A percentile compares a stretch with the other conserved stretches of the same genome.
These are phyloP conservation scores for Botrytis medusae DNA, from an alignment of 2,329 filamentous ascomycete species.

Conservation along the genomic window DNA sequence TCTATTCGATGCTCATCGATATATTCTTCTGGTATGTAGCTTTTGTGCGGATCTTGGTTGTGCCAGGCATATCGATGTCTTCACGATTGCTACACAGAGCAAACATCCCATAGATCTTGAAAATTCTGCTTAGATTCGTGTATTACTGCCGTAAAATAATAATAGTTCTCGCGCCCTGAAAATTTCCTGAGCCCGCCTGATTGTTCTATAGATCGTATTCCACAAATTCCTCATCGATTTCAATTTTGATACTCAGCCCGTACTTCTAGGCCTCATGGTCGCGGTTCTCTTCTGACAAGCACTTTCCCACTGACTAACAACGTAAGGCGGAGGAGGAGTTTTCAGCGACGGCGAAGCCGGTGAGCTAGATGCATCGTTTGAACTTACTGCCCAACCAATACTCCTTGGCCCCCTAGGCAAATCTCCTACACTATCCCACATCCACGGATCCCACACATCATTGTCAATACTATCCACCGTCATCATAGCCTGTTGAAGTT, in stretches of 20 bases:
- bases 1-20: neutral
- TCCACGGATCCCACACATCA: slow-evolving; percentile 36
- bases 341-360: slow-evolving; percentile 9
- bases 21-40: neutral
- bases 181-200: neutral
- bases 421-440: slow-evolving; percentile 33
- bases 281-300: slow-evolving; percentile 15
- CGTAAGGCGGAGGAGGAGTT: slow-evolving; percentile 32
- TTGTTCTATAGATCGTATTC: neutral
- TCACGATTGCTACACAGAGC: neutral
- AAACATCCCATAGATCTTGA: neutral
- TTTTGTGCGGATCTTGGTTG: neutral
- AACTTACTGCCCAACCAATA: slow-evolving; percentile 38
- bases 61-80: no score
- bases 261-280: slow-evolving; percentile 28
- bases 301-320: slow-evolving; percentile 37
- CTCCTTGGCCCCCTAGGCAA: slow-evolving; percentile 34
- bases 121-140: neutral
- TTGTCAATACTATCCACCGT: slow-evolving; percentile 37
- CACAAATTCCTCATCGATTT: neutral
- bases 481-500: slow-evolving; percentile 40
- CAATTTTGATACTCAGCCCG: slow-evolving; percentile 20
- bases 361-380: slow-evolving; percentile 25
- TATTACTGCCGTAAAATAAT: neutral
- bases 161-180: neutral